Evolutionary conservation across 345 rosid species (phyloP), one percentile per base, ranked within the genome.

Genomic region (Arabis alpina): DNA sequence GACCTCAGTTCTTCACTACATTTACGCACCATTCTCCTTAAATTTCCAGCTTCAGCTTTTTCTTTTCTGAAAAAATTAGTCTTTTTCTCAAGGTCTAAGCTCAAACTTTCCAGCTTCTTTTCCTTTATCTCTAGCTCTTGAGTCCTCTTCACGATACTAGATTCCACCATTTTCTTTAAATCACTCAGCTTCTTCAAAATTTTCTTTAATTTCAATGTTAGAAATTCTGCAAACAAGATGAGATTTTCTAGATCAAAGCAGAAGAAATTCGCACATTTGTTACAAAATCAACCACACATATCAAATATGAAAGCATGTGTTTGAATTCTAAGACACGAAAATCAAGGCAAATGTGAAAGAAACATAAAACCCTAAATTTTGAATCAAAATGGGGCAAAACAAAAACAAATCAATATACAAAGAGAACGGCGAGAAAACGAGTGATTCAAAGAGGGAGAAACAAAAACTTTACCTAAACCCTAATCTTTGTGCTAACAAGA

Each of bases 11-110:
- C 75, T 27, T 40, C 14, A 0, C 10, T 39, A 3, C 30, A 40
- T 3, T 73, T 73, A n/a, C 50, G 54, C 54, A 74, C 72, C 10
- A 37, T 6, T 25, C 13, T 74, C 67, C 41, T 59, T 14, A 66
- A 32, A 9, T 57, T 7, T 41, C 77, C 67, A 65, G 72, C 71
- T 66, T 66, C 44, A 8, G 61, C 5, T 61, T 58, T 28, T 66
- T 32, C 61, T 7, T 16, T 45, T 13, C 30, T 54, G 25, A 74
- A 65, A 51, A 10, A 3, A 9, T 10, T 10, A 14, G 1, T 30
- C 48, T 23, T 65, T 49, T 41, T 50, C 39, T 41, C 52, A 50
- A 73, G 16, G 6, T 72, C 64, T 14, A 42, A 14, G 14, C 71
- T 72, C 57, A 32, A 12, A 64, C 2, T 50, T 3, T 66, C 43